These are phyloP conservation scores for Ceratobasidium sp. DNA, from an alignment of 1,284 basidiomycete species.

Conservation along the genomic window DNA sequence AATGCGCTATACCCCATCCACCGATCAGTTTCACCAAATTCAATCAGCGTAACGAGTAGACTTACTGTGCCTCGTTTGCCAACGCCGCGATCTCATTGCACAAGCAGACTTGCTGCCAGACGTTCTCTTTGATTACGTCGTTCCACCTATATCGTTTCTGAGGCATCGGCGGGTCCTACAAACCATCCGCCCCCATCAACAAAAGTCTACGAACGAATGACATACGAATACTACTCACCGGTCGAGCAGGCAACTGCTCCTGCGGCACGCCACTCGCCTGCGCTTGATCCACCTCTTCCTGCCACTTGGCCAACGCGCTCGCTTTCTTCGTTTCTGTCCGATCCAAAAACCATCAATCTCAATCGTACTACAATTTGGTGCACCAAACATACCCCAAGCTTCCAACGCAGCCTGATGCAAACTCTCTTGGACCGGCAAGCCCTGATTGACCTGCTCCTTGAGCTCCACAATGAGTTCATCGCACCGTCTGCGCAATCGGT, in stretches of 20 bases:
- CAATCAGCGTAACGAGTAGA: constrained; percentile 47
- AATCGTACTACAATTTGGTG: too few species aligned
- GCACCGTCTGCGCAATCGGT: constrained; percentile 72
- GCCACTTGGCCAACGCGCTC: constrained; percentile 33
- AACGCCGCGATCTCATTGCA: constrained; percentile 84
- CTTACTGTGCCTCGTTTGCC: constrained; percentile 88
- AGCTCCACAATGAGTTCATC: constrained; percentile 75
- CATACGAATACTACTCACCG: constrained; percentile 21
- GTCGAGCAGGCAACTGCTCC: constrained; percentile 36
- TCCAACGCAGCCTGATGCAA: constrained; percentile 70
- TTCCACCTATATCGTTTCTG: constrained; percentile 79
- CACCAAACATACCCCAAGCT: constrained; percentile 70
- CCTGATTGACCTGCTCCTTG: constrained; percentile 69
- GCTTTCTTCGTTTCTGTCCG: constrained; percentile 37
- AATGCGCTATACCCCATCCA: constrained; percentile 68
- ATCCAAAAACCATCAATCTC: too few species aligned
- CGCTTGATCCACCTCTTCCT: constrained; percentile 37
- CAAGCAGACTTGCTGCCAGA: constrained; percentile 83
- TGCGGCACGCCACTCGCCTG: constrained; percentile 19
- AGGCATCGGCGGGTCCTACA: constrained; percentile 57
- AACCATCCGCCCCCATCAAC: too few species aligned
- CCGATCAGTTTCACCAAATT: constrained; percentile 15
- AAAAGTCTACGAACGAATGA: too few species aligned
- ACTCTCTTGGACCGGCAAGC: constrained; percentile 82
- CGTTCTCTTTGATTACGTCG: constrained; percentile 78